These are phyloP conservation scores for Pseudomicrostroma phylloplanum DNA, from an alignment of 1,284 basidiomycete genomes.

Conservation along the genomic window DNA sequence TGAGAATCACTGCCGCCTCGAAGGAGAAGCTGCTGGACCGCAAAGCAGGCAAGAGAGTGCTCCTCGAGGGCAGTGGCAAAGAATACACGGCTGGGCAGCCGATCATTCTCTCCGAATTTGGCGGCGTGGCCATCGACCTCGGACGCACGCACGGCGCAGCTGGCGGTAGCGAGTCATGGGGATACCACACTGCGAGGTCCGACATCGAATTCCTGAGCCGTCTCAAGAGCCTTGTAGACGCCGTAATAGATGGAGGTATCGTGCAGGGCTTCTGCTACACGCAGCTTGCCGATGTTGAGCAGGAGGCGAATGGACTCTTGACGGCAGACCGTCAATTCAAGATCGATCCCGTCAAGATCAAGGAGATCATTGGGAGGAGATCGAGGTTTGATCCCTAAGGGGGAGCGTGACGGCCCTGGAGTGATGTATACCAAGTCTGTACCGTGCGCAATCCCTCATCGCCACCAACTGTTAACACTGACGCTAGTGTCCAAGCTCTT, in stretches of 20 bases:
- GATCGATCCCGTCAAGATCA: conserved; percentile 20
- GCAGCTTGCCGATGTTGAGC: conserved; percentile 27
- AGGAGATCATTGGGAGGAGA: conserved; percentile 19
- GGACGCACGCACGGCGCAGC: background rate
- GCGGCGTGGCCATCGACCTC: conserved; percentile 19
- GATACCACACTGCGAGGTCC: conserved; percentile 21
- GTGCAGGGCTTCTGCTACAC: conserved; percentile 35
- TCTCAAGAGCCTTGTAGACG: conserved; percentile 16
- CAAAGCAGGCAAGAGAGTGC: conserved; percentile 12
- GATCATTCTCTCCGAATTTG: conserved; percentile 29
- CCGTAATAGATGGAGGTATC: conserved; percentile 17
- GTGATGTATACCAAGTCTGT: too few relatives aligned
- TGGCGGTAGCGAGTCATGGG: conserved; percentile 16
- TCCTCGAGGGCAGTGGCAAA: conserved; percentile 13
- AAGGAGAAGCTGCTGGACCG: conserved; percentile 16
- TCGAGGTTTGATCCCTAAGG: conserved; percentile 3
- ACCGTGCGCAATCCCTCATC: conserved; percentile 6
- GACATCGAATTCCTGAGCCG: conserved; percentile 17
- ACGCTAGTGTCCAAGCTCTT: conserved; percentile 26
- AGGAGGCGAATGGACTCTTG: conserved; percentile 29
- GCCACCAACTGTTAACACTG: conserved; percentile 34
- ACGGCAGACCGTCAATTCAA: conserved; percentile 24
- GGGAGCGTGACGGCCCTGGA: too few relatives aligned
- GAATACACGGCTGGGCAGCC: conserved; percentile 17
- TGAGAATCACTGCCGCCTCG: conserved; percentile 11